These are phyloP conservation scores for Gonapodya sp. DNA, from an alignment of 192 early-diverging fungal genomes.

Conservation along the genomic window DNA sequence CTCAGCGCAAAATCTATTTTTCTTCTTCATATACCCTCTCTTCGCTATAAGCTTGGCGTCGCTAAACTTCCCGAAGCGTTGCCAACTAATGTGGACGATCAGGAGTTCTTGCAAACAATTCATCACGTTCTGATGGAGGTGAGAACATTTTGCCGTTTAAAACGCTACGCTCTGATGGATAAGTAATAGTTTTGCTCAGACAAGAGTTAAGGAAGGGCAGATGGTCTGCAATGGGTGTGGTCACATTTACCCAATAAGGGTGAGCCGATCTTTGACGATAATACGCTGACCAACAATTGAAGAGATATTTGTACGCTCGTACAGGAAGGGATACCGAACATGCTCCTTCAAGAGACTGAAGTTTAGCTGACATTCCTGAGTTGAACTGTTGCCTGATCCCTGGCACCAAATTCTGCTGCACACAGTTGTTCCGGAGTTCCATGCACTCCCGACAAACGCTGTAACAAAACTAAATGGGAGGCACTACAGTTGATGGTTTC, in stretches of 20 bases:
- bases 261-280: neutral
- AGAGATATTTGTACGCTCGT: neutral
- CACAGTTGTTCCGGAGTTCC: too few species aligned
- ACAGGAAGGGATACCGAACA: slow-evolving; percentile 81
- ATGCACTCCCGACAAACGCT: too few species aligned
- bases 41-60: slow-evolving; percentile 1
- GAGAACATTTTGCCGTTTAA: slow-evolving; percentile 2
- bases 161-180: neutral
- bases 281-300: neutral
- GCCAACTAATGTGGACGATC: slow-evolving; percentile 48
- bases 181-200: slow-evolving; percentile 45
- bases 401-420: too few species aligned
- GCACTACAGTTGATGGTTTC: too few species aligned
- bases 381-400: too few species aligned
- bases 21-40: neutral
- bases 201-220: slow-evolving; percentile 69
- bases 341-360: slow-evolving; percentile 76
- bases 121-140: slow-evolving; percentile 79
- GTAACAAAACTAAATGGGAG: too few species aligned
- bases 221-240: slow-evolving; percentile 88
- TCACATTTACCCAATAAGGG: slow-evolving; percentile 80
- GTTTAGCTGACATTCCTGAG: too few species aligned
- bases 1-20: neutral
- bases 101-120: slow-evolving; percentile 59
- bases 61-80: neutral